Base-by-base conservation (phyloP, 257 asterid genomes). In the Solanum arcanum region DNA sequence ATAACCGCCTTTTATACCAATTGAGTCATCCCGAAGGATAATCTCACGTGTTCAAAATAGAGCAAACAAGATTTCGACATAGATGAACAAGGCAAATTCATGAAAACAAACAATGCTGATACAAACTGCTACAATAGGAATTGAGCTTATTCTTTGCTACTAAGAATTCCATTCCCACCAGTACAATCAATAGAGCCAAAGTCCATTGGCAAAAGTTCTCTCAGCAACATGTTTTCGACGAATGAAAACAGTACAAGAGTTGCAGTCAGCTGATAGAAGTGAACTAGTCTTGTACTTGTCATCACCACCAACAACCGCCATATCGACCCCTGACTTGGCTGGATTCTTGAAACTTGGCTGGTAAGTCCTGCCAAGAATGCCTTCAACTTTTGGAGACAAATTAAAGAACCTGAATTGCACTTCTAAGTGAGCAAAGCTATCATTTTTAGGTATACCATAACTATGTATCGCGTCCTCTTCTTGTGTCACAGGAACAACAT, bases 331-430 rank as follows among this genome's bases (percentile, higher is more conserved):
- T 23, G 87, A 35, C 87, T 87, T 87, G 27, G 85, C 89, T 41
- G 90, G 88, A 49, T 88, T 88, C 47, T 20, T 11, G 59, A 88
- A 88, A 88, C 44, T 78, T 25, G 90, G 90, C 68, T 25, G 69
- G 81, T 88, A 88, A 46, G 90, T 88, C n/a, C 88, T 84, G 56
- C 90, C 90, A 29, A 88, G 74, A 33, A 85, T 82, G 12, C 90
- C 90, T 25, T 86, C 90, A 52, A 88, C 90, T 29, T 85, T 86
- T 21, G 88, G 23, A 5, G 90, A 88, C 59, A 88, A 56, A 59
- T 59, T 14, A 49, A 85, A 68, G 59, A 83, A 72, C 31, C 89
- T 87, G 20, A 87, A 83, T 62, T 87, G 87, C 42, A 87, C 89
- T 31, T 83, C 87, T 81, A 87, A 87, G 87, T 87, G 89, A 33